Evolutionary conservation across 768 basidiomycete species (phyloP), one percentile per base, ranked within the genome.

Genomic region (Rhodotorula sphaerocarpa): DNA sequence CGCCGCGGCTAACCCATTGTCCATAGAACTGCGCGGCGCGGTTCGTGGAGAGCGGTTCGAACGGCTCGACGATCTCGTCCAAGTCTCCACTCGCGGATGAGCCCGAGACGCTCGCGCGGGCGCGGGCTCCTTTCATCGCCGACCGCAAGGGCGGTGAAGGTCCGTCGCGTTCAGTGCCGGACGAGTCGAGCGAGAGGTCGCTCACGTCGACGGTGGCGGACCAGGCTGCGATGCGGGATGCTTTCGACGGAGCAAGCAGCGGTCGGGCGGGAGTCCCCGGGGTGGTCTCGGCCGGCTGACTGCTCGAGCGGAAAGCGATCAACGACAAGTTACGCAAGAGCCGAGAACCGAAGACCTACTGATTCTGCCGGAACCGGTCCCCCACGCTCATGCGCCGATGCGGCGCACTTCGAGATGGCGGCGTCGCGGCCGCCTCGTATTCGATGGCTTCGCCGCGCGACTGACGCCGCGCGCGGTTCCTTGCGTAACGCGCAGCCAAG

Each of bases 191-290:
- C 2, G 36, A 23, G 20, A 48, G 55, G 7, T 20, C 21, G 23
- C 31, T 14, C 12, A 18, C 7, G 0, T 36, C 27, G 20, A 66
- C 59, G n/a, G 39, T 14, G n/a, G 46, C 51, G 2, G 65, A 57
- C 65, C 65, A 66, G n/a, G 65, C 65, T 30, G 65, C 65, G 46
- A 66, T 66, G 41, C 59, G 59, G 2, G 59, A 61, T 23, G 52
- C 65, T 55, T 66, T 66, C 11, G 59, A 34, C 27, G 56, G 52
- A 3, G 59, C 55, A 30, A 66, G 60, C 31, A 59, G 44, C 1
- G 65, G 65, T 36, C 34, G 50, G 50, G 50, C 31, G 10, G 36
- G 16, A 39, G 36, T 10, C 36, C 10, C 10, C 36, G 36, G 10
- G 36, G 36, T 39, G 9, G 36, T 9, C 16, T 39, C 36, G 10